Evolutionary conservation across 768 basidiomycete species (phyloP).

Genomic region (Lanmaoa pseudosensibilis): DNA sequence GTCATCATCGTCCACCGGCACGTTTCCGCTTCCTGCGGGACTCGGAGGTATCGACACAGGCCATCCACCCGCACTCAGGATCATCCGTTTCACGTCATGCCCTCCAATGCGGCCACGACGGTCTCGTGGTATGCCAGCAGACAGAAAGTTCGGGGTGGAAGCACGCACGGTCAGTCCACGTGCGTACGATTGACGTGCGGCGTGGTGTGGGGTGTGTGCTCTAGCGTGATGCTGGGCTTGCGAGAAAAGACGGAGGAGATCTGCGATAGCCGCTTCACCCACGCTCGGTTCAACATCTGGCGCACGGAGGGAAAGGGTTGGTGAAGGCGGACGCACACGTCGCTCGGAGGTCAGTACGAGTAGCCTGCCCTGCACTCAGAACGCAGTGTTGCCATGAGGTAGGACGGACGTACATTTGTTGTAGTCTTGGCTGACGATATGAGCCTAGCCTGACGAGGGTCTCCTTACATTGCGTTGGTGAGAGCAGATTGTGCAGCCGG

Average conservation of each 20-base stretch:
- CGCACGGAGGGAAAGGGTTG: slow-evolving; percentile 56
- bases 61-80: slow-evolving; percentile 31
- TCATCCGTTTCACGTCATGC: slow-evolving; percentile 29
- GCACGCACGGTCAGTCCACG: slow-evolving; percentile 30
- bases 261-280: slow-evolving; percentile 66
- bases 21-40: slow-evolving; percentile 7
- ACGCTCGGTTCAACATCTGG: slow-evolving; percentile 55
- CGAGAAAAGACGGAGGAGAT: slow-evolving; percentile 64
- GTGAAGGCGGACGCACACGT: slow-evolving; percentile 51
- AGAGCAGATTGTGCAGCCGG: slow-evolving; percentile 56
- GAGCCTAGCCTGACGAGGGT: slow-evolving; percentile 52
- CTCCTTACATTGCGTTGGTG: slow-evolving; percentile 54
- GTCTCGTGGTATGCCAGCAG: slow-evolving; percentile 73
- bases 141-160: slow-evolving; percentile 63
- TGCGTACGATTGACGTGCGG: slow-evolving; percentile 27
- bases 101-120: slow-evolving; percentile 72
- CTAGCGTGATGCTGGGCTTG: slow-evolving; percentile 46
- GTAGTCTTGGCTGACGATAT: slow-evolving; percentile 67
- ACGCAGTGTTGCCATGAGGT: neutral
- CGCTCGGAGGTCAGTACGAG: slow-evolving; percentile 75
- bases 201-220: slow-evolving; percentile 26
- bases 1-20: slow-evolving; percentile 27
- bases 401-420: slow-evolving; percentile 64
- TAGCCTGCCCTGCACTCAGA: slow-evolving; percentile 45
- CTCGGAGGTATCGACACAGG: slow-evolving; percentile 9